Evolutionary conservation across 1,284 basidiomycete genomes (phyloP).

Genomic region (Fomes fomentarius): DNA sequence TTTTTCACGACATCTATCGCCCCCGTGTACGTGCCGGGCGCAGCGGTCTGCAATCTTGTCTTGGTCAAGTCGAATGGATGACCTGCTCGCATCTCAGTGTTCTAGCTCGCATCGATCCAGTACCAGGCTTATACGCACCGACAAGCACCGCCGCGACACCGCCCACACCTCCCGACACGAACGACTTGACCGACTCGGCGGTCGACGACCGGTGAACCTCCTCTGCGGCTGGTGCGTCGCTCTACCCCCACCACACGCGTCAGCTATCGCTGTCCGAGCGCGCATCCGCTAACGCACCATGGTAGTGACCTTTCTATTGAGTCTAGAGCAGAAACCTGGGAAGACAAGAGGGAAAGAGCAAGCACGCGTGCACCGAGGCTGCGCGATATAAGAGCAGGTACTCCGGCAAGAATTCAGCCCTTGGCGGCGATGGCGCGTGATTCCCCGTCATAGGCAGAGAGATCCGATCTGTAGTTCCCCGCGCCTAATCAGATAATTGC

Average conservation of each 20-base stretch:
- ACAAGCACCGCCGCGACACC: slow-evolving; percentile 88
- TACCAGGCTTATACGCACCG: slow-evolving; percentile 53
- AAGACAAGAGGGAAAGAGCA: background rate
- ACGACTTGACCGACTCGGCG: slow-evolving; percentile 75
- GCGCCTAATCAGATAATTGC: background rate
- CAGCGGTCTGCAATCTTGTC: slow-evolving; percentile 93
- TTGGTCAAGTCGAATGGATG: slow-evolving; percentile 99
- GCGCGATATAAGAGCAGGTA: slow-evolving; percentile 4
- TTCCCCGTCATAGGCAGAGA: background rate
- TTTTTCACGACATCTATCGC: slow-evolving; percentile 94
- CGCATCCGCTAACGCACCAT: background rate
- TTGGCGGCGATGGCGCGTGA: slow-evolving; percentile 7
- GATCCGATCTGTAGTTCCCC: slow-evolving; percentile 4
- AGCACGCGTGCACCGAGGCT: background rate
- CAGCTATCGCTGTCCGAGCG: background rate
- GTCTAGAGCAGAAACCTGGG: slow-evolving; percentile 6
- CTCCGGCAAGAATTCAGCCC: background rate
- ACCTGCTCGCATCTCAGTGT: slow-evolving; percentile 48
- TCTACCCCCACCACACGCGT: slow-evolving; percentile 17
- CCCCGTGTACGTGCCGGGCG: slow-evolving; percentile 89
- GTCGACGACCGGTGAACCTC: slow-evolving; percentile 42
- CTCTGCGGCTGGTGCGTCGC: slow-evolving; percentile 30
- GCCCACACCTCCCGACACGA: slow-evolving; percentile 91
- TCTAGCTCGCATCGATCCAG: background rate
- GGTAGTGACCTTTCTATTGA: too few relatives aligned